A percentile compares a stretch with the other conserved stretches of the same genome.
Conservation (phyloP, 306 rosid genomes). For the Trifolium dubium region DNA sequence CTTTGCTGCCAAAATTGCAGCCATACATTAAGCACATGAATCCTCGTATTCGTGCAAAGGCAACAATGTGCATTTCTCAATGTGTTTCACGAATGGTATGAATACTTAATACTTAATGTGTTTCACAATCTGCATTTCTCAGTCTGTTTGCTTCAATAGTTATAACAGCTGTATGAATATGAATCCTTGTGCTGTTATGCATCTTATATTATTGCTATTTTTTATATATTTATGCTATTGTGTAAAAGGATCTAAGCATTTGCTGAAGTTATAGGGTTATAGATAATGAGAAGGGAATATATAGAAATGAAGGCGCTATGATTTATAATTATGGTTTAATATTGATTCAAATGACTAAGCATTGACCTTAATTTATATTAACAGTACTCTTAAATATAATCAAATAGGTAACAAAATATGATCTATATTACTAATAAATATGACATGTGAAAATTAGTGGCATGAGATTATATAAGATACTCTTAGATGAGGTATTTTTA, state of each 20-base stretch:
- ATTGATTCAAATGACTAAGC: neutral
- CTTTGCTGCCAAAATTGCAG: slow-evolving; percentile 84
- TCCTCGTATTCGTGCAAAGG: slow-evolving; percentile 95
- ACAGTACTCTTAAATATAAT: neutral
- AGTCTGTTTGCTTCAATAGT: neutral
- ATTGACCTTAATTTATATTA: neutral
- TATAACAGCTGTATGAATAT: neutral
- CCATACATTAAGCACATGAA: slow-evolving; percentile 81
- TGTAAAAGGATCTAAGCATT: neutral
- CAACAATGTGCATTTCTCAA: slow-evolving; percentile 82
- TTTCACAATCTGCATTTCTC: too few relatives aligned
- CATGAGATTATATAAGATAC: neutral
- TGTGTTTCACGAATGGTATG: slow-evolving; percentile 90
- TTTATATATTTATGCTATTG: neutral
- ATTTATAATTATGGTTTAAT: too few relatives aligned
- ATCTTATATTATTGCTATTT: slow-evolving; percentile 10
- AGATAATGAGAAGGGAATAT: neutral
- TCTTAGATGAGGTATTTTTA: neutral
- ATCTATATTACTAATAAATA: neutral
- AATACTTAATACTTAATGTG: too few relatives aligned
- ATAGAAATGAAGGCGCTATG: too few relatives aligned
- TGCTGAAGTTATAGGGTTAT: neutral
- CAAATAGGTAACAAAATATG: neutral
- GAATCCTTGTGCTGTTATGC: neutral
- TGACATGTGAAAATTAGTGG: neutral